Percentiles rank a stretch among this genome's conserved stretches.
Evolutionary conservation across 2,329 filamentous ascomycete species (phyloP).

Genomic region (Macrophomina phaseolina): DNA sequence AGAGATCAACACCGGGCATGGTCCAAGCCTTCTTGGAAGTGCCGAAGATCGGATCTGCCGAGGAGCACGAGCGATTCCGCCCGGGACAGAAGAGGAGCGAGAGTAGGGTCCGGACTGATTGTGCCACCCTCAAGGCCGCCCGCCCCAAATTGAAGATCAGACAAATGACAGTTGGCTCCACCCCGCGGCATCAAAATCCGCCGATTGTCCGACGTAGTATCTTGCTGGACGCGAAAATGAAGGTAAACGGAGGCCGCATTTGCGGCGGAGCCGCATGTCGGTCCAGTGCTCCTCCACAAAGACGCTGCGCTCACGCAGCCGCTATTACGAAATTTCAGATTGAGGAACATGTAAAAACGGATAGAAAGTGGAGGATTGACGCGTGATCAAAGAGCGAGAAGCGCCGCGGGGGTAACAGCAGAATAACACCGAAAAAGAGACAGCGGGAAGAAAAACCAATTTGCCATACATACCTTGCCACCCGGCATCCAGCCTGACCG

Average conservation of each 20-base stretch:
- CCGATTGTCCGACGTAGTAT: not conserved
- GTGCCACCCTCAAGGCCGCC: conserved; percentile 1
- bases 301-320: not conserved
- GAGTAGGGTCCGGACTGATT: not conserved
- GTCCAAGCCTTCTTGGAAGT: not conserved
- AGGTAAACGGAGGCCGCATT: not conserved
- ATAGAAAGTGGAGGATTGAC: too few species aligned
- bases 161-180: not conserved
- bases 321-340: not conserved
- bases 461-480: conserved; percentile 67
- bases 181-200: not conserved
- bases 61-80: not conserved
- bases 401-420: not conserved
- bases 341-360: too few species aligned
- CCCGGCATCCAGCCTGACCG: conserved; percentile 62
- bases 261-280: not conserved
- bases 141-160: not conserved
- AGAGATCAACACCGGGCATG: not conserved
- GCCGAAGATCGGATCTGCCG: not conserved
- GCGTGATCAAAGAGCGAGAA: not conserved
- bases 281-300: not conserved
- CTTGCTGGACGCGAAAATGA: not conserved
- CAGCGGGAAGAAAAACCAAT: not conserved
- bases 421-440: conserved; percentile 1
- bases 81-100: not conserved